phyloP scores from a whole-genome alignment of 768 basidiomycete species.

The Chlorophyllum brunneum region DNA sequence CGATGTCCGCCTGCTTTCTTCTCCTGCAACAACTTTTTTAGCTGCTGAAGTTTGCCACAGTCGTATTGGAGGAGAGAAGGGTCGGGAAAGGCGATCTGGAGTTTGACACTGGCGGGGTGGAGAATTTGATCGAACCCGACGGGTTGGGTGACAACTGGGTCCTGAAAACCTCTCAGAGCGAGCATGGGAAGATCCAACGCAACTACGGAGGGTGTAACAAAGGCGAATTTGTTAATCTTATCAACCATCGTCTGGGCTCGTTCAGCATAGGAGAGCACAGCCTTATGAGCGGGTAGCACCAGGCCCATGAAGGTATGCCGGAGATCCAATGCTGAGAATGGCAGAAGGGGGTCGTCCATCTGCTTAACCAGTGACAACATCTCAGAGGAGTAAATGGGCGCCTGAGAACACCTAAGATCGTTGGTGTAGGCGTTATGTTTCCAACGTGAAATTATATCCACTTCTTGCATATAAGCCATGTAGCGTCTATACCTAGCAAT shows the following conservation, averaged over 20 bases:
- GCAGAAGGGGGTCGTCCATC: constrained; percentile 47
- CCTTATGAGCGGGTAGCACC: constrained; percentile 34
- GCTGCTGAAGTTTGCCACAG: constrained; percentile 90
- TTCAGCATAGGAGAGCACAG: constrained; percentile 60
- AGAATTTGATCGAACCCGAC: constrained; percentile 61
- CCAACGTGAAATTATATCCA: constrained; percentile 57
- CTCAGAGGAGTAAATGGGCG: constrained; percentile 47
- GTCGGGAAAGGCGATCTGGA: constrained; percentile 93
- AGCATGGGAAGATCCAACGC: constrained; percentile 69
- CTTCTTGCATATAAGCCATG: constrained; percentile 43
- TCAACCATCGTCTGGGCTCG: constrained; percentile 53
- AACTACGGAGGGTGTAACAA: constrained; percentile 75
- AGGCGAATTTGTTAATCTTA: constrained; percentile 68
- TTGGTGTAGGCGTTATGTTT: constrained; percentile 73
- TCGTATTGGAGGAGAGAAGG: constrained; percentile 89
- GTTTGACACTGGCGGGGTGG: constrained; percentile 73
- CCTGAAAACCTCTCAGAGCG: constrained; percentile 44
- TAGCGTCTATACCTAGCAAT: constrained; percentile 67
- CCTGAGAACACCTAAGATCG: constrained; percentile 54
- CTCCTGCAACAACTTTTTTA: constrained; percentile 74
- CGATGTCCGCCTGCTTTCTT: constrained; percentile 88
- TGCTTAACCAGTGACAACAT: constrained; percentile 34
- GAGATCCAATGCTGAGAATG: constrained; percentile 40
- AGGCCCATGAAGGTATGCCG: constrained; percentile 40
- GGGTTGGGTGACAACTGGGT: constrained; percentile 24